A percentile compares a stretch with the other conserved stretches of the same genome.
Conservation (phyloP, 2,329 filamentous ascomycete species). For the Dothistroma pini region DNA sequence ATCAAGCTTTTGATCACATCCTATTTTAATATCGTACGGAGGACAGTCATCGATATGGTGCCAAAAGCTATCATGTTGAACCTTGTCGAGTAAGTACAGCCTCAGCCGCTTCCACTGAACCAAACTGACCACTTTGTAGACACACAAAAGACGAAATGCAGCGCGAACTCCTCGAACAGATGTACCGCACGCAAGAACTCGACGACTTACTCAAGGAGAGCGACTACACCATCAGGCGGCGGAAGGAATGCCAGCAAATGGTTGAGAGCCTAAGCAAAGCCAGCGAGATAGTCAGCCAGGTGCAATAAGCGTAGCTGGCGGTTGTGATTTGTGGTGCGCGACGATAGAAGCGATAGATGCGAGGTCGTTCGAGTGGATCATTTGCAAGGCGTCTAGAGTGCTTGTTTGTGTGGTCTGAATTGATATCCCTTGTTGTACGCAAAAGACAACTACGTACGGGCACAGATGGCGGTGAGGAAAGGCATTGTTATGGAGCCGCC, state of each 20-base stretch:
- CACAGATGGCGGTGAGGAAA: neutral
- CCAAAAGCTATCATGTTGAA: slow-evolving; percentile 99
- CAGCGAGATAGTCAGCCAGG: slow-evolving; percentile 89
- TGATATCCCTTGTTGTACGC: slow-evolving; percentile 3
- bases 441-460: slow-evolving; percentile 2
- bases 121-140: slow-evolving; percentile 45
- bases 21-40: slow-evolving; percentile 96
- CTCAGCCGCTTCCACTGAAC: neutral
- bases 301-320: slow-evolving; percentile 48
- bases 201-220: slow-evolving; percentile 97
- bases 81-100: slow-evolving; percentile 75
- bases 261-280: slow-evolving; percentile 80
- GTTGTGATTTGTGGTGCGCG: neutral
- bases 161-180: slow-evolving; percentile 89
- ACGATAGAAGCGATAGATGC: slow-evolving; percentile 1
- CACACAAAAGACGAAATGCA: slow-evolving; percentile 99
- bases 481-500: neutral
- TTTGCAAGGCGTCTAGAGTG: slow-evolving; percentile 3
- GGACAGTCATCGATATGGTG: slow-evolving; percentile 99
- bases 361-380: neutral
- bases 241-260: slow-evolving; percentile 99
- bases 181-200: slow-evolving; percentile 87
- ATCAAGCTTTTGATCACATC: slow-evolving; percentile 97
- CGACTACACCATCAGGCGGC: slow-evolving; percentile 88
- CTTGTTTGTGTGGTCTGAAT: slow-evolving; percentile 1